Percentiles rank a stretch among this genome's conserved stretches.
Conservation (phyloP, 2,329 filamentous ascomycete species). For the Alternaria postmessia region DNA sequence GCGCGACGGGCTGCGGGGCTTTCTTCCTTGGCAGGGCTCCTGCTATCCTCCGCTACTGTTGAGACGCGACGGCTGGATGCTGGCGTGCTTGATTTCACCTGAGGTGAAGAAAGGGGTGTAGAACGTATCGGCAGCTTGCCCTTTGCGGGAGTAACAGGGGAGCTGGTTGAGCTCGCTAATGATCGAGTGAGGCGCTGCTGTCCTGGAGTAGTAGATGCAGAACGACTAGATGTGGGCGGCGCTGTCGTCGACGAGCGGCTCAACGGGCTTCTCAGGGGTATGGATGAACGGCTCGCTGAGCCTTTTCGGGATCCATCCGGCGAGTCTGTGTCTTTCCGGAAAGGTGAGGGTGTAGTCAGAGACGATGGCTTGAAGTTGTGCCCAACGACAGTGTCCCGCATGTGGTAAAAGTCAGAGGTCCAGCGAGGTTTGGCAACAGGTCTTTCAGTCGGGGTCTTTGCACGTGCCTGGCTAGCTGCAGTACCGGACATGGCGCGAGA, state of each 20-base stretch:
- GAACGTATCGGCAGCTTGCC: slow-evolving; percentile 29
- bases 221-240: slow-evolving; percentile 28
- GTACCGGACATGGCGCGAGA: slow-evolving; percentile 39
- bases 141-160: slow-evolving; percentile 42
- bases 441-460: slow-evolving; percentile 40
- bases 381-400: slow-evolving; percentile 49
- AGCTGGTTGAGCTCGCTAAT: slow-evolving; percentile 41
- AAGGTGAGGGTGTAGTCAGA: slow-evolving; percentile 46
- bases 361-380: slow-evolving; percentile 50
- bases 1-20: slow-evolving; percentile 40
- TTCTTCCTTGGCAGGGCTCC: slow-evolving; percentile 33
- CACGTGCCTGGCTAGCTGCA: slow-evolving; percentile 32
- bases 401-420: slow-evolving; percentile 48
- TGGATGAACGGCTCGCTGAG: slow-evolving; percentile 40
- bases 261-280: slow-evolving; percentile 48
- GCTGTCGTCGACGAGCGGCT: slow-evolving; percentile 39
- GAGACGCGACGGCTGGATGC: slow-evolving; percentile 35
- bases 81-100: slow-evolving; percentile 28
- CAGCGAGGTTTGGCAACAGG: slow-evolving; percentile 47
- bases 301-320: slow-evolving; percentile 33
- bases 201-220: slow-evolving; percentile 43
- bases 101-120: slow-evolving; percentile 31
- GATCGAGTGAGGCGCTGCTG: slow-evolving; percentile 38
- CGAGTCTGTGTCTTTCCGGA: slow-evolving; percentile 31
- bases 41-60: slow-evolving; percentile 31